Base-by-base conservation (phyloP, 148 eudicot genomes). In the Nepenthes gracilis region DNA sequence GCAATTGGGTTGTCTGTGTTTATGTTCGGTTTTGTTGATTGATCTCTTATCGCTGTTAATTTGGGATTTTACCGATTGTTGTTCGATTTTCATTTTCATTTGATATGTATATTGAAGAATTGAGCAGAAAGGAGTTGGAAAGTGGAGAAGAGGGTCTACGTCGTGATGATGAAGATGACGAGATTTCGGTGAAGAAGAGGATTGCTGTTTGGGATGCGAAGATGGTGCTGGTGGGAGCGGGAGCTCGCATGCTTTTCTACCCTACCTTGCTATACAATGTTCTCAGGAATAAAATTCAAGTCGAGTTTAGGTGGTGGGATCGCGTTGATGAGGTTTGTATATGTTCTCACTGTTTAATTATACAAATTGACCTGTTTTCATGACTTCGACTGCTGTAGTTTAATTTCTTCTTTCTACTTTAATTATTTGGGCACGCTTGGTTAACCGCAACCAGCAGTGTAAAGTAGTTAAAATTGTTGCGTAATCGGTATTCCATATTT, bases 231-330 rank as follows among this genome's bases (percentile, higher is more conserved):
- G 80, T 88, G 5, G 97, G 97, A 73, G 96, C 85, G 1, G 97
- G 97, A 47, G 97, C 86, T 48, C 93, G 97, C 1, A 74, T 76
- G 0, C 75, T 92, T 13, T 92, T 92, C 63, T 92, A 92, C 70
- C 97, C 97, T 13, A 92, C 97, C 15, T 75, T 92, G 74, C 54
- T 88, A 40, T 92, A 92, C 54, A 92, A 92, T 77, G 90, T 92
- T 67, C 66, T 92, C n/a, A 74, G 97, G 73, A 92, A 92, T 61
- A 85, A 77, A 68, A 36, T 83, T 58, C 96, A 92, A 72, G 37
- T 80, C 0, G 90, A 85, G 74, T 92, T 92, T 48, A 88, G 94
- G 5, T 92, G 97, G 97, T 92, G 97, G 97, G 97, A 92, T 69
- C 80, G 81, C 67, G 71, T 92, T 47, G 97, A 80, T 72, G 70